Evolutionary conservation across 495 filamentous ascomycete species (phyloP).

Genomic region (Hyaloscypha finlandica): DNA sequence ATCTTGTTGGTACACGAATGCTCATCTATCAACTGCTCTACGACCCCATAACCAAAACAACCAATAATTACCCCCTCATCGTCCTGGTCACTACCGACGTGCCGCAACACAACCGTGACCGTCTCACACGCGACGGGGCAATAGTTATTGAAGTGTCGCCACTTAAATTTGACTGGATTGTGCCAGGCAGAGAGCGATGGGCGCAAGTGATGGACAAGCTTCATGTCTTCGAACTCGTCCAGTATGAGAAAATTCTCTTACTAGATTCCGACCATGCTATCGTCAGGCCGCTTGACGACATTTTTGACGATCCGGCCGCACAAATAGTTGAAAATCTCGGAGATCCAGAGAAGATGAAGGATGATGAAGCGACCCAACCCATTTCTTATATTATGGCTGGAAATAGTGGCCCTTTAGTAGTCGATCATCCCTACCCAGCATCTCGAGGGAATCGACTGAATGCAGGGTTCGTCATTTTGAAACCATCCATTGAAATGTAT

Average conservation of each 20-base stretch:
- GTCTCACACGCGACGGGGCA: slow-evolving; percentile 39
- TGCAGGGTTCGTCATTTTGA: slow-evolving; percentile 44
- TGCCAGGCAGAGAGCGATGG: slow-evolving; percentile 36
- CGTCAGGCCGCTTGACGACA: slow-evolving; percentile 36
- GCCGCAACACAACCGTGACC: slow-evolving; percentile 29
- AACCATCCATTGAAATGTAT: slow-evolving; percentile 39
- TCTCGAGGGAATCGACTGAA: slow-evolving; percentile 27
- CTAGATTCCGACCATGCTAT: slow-evolving; percentile 45
- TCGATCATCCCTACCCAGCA: slow-evolving; percentile 37
- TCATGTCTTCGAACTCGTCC: slow-evolving; percentile 36
- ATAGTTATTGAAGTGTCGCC: slow-evolving; percentile 36
- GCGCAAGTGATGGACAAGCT: slow-evolving; percentile 41
- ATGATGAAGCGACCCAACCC: slow-evolving; percentile 39
- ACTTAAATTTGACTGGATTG: slow-evolving; percentile 25
- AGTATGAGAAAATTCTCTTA: slow-evolving; percentile 43
- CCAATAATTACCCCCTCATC: slow-evolving; percentile 36
- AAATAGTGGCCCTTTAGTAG: slow-evolving; percentile 30
- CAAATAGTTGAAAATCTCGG: not conserved
- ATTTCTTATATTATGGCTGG: slow-evolving; percentile 41
- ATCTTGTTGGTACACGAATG: too few relatives aligned
- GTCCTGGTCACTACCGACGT: slow-evolving; percentile 40
- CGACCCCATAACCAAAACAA: slow-evolving; percentile 36
- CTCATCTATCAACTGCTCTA: slow-evolving; percentile 51
- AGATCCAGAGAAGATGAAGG: not conserved
- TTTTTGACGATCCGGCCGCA: slow-evolving; percentile 35